Conservation (phyloP, 192 early-diverging fungal species). For the Diversispora eburnea region DNA sequence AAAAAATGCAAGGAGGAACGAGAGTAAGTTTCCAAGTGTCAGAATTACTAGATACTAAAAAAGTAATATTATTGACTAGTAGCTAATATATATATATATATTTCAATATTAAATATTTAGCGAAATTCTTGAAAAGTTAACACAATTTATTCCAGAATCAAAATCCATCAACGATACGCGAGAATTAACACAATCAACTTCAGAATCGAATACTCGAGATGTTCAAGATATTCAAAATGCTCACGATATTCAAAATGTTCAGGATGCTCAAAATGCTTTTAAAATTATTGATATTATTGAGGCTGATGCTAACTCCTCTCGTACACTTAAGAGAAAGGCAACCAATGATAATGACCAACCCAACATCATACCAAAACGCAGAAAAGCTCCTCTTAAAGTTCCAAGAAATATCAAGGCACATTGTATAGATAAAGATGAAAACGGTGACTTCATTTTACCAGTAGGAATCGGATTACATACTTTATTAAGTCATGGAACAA, state of each 20-base stretch:
- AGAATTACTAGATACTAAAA: neutral
- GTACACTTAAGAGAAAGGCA: neutral
- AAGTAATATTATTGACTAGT: neutral
- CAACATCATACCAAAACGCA: neutral
- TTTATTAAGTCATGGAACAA: slow-evolving; percentile 54
- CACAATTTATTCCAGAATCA: no score
- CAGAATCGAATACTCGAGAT: no score
- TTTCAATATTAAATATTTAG: neutral
- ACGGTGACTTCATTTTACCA: slow-evolving; percentile 64
- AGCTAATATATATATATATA: neutral
- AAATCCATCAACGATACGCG: no score
- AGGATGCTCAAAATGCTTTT: no score
- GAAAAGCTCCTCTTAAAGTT: neutral
- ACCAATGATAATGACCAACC: neutral
- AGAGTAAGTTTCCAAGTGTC: neutral
- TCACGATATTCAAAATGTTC: no score
- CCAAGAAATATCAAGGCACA: slow-evolving; percentile 5
- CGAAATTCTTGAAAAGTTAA: no score
- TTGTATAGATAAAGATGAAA: slow-evolving; percentile 33
- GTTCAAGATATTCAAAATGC: no score
- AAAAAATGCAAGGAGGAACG: slow-evolving; percentile 3
- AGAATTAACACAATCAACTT: no score
- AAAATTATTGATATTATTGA: neutral
- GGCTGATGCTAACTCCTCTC: neutral
- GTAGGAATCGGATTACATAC: slow-evolving; percentile 61